Conservation (phyloP, 2,329 filamentous ascomycete species). For the Phialophora verrucosa region DNA sequence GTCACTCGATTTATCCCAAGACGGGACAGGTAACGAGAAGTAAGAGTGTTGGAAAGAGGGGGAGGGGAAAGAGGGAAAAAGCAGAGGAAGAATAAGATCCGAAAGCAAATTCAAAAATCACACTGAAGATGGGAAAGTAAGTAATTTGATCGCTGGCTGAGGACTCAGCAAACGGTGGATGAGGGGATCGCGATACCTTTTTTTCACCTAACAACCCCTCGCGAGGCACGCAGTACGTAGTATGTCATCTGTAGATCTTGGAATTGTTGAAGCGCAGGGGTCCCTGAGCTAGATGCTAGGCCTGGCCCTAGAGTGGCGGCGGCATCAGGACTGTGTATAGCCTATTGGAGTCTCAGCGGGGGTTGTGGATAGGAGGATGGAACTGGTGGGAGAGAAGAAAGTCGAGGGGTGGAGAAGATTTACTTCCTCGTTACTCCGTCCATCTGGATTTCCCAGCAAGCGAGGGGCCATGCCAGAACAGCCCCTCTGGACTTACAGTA, state of each 20-base stretch:
- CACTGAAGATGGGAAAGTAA: background rate
- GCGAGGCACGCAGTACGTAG: constrained; percentile 1
- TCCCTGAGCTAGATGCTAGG: background rate
- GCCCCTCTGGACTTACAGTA: background rate
- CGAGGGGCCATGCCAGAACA: background rate
- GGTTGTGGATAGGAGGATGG: background rate
- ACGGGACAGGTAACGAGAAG: too few species aligned
- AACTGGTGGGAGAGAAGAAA: background rate
- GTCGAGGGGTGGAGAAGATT: constrained; percentile 5
- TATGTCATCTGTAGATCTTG: constrained; percentile 27
- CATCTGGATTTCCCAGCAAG: background rate
- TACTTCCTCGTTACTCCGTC: background rate
- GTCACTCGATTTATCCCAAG: too few species aligned
- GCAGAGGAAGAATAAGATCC: background rate
- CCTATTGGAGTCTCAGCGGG: background rate
- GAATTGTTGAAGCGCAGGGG: constrained; percentile 22
- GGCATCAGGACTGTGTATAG: background rate
- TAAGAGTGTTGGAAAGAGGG: too few species aligned
- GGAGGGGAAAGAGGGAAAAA: background rate
- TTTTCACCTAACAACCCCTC: background rate
- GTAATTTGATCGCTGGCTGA: background rate
- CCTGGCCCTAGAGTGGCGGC: background rate
- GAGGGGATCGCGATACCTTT: constrained; percentile 5
- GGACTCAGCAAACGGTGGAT: background rate
- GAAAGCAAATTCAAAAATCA: background rate